Evolutionary conservation across 1,139 yeast species (phyloP), one percentile per base, ranked within the genome.

Genomic region (Neolecta irregularis): DNA sequence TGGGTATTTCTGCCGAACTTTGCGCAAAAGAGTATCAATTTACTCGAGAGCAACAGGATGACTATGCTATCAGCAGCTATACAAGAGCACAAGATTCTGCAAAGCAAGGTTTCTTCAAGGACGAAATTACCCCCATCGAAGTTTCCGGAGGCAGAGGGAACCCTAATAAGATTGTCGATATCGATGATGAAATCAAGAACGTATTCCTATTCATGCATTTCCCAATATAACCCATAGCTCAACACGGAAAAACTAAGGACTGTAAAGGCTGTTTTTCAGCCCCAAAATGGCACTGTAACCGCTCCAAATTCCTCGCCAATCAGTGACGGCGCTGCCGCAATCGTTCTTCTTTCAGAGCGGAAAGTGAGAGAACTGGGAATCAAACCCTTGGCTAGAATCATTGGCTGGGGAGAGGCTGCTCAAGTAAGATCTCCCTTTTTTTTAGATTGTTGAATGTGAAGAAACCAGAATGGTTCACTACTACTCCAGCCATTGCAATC

Each of bases 351-450:
- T 37, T 77, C 93, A 39, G 94, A 72, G 54, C 62, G 64, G 45
- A 81, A 81, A 63, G 67, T 81, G 51, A 69, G 72, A 57, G 93
- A 85, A 65, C 69, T 83, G 48, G 77, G 78, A 31, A 64, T 88
- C 53, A 79, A 66, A 54, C 96, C 98, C 46, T 60, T 88, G 47
- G 96, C 94, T 44, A 72, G 72, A 57, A 74, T 88, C 50, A 54
- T 69, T 39, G 93, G 94, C 44, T 85, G 94, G 93, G 96, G 93
- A 60, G 98, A 88, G 58, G 96, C 95, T 52, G 96, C 93, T 38
- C 83, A 83, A 55, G 73, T 31, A 21, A 18, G 21, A 12, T 24
- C 12, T 7, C 12, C 20, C 21, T 31, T 1, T 7, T 3, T 22
- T 31, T 21, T 4, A 13, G 11, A 11, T 24, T 12, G 12, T 6